phyloP scores from a whole-genome alignment of 1,139 yeast species.

The Citeromyces hawaiiensis region DNA sequence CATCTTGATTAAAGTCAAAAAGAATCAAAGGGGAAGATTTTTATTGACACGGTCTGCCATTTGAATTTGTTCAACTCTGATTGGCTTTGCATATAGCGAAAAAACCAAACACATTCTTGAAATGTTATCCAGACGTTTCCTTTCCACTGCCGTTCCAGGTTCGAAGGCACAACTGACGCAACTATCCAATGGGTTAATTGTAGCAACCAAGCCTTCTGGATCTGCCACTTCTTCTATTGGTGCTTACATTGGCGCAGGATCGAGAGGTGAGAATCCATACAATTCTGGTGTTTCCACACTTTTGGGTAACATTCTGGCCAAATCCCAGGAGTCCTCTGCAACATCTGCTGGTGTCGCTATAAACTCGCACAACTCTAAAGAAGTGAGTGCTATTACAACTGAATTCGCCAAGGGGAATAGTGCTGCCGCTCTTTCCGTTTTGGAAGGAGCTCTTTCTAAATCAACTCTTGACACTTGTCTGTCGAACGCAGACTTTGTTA shows the following conservation, averaged over 20 bases:
- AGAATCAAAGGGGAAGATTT: too few species aligned
- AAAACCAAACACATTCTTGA: not conserved
- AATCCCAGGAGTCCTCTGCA: constrained; percentile 20
- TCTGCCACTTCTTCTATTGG: constrained; percentile 53
- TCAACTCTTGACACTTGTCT: constrained; percentile 9
- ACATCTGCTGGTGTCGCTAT: constrained; percentile 22
- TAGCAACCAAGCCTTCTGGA: constrained; percentile 55
- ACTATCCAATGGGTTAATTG: constrained; percentile 57
- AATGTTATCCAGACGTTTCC: constrained; percentile 36
- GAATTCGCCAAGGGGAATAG: constrained; percentile 16
- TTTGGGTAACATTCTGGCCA: constrained; percentile 35
- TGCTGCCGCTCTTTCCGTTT: constrained; percentile 12
- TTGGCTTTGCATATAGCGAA: not conserved
- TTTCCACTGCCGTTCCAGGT: constrained; percentile 34
- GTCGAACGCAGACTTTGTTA: constrained; percentile 10
- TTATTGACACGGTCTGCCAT: not conserved
- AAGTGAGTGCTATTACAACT: constrained; percentile 17
- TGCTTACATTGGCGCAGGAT: constrained; percentile 62
- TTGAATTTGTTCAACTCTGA: not conserved
- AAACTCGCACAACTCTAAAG: constrained; percentile 16
- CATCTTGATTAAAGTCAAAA: too few species aligned
- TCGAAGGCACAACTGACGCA: constrained; percentile 56
- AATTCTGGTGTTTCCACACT: constrained; percentile 69
- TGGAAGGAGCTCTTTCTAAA: constrained; percentile 3
- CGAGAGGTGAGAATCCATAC: constrained; percentile 66